These are phyloP conservation scores for Didymella glomerata DNA, from an alignment of 2,329 filamentous ascomycete genomes.

Conservation along the genomic window DNA sequence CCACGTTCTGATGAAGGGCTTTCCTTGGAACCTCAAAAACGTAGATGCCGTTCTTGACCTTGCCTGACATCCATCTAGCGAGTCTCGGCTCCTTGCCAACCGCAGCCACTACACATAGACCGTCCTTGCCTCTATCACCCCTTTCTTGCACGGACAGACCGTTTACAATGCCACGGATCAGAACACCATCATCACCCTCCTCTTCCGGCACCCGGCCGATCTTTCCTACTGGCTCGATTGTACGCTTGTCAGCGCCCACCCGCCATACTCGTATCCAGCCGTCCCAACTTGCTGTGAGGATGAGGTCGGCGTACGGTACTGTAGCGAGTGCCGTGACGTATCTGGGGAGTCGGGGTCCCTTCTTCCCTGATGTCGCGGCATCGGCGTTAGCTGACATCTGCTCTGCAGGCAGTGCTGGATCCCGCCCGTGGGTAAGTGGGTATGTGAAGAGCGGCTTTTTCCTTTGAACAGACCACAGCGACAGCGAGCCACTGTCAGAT, in stretches of 20 bases:
- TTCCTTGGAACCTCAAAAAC: constrained; percentile 78
- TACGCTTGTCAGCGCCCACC: constrained; percentile 77
- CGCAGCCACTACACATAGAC: constrained; percentile 84
- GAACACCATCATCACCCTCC: constrained; percentile 32
- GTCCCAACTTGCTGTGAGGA: constrained; percentile 95
- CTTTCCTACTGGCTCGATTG: constrained; percentile 73
- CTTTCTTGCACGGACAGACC: constrained; percentile 87
- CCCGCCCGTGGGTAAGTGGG: constrained; percentile 83
- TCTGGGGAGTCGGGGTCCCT: constrained; percentile 70
- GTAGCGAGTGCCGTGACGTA: constrained; percentile 90
- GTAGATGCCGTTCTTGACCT: constrained; percentile 81
- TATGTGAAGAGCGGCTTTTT: constrained; percentile 91
- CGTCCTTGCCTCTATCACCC: constrained; percentile 75
- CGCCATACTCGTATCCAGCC: constrained; percentile 87
- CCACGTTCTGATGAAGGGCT: constrained; percentile 31
- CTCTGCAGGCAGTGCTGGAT: constrained; percentile 72
- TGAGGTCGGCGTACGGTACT: constrained; percentile 87
- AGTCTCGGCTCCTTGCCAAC: constrained; percentile 86
- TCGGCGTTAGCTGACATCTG: constrained; percentile 72
- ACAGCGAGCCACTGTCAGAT: constrained; percentile 86
- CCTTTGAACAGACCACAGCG: constrained; percentile 88
- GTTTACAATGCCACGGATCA: constrained; percentile 81
- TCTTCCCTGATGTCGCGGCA: constrained; percentile 61
- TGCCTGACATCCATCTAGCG: constrained; percentile 77
- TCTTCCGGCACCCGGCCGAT: constrained; percentile 58